Percentiles rank a stretch among this genome's conserved stretches.
Conservation (phyloP, 306 rosid species). For the Cucumis hystrix region DNA sequence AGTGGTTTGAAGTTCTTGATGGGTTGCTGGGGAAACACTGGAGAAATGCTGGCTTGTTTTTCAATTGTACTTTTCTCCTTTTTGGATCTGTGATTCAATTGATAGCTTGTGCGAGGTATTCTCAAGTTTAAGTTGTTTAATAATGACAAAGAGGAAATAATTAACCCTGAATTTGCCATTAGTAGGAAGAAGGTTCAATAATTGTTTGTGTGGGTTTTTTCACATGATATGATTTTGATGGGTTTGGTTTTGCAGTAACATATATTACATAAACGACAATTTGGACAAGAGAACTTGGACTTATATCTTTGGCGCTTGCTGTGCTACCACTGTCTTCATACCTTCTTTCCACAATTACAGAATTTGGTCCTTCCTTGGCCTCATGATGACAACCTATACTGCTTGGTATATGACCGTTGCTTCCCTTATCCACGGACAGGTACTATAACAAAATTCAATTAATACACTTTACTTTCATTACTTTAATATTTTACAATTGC, state of each 20-base stretch:
- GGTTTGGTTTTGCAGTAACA: slow-evolving; percentile 42
- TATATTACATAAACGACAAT: slow-evolving; percentile 93
- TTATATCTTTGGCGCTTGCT: slow-evolving; percentile 91
- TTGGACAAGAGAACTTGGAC: slow-evolving; percentile 99
- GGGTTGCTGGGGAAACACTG: slow-evolving; percentile 89
- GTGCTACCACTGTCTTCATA: slow-evolving; percentile 91
- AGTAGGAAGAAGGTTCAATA: not conserved
- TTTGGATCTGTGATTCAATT: slow-evolving; percentile 97
- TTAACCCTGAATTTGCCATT: not conserved
- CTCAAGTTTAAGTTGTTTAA: not conserved
- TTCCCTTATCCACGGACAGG: slow-evolving; percentile 84
- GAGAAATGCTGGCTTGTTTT: slow-evolving; percentile 84
- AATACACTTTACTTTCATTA: not conserved
- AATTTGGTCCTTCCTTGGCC: slow-evolving; percentile 92
- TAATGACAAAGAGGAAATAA: not conserved
- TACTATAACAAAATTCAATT: slow-evolving; percentile 5
- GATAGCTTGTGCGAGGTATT: slow-evolving; percentile 93
- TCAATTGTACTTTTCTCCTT: slow-evolving; percentile 94
- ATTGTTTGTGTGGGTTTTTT: not conserved
- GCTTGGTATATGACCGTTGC: slow-evolving; percentile 98
- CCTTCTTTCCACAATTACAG: slow-evolving; percentile 97
- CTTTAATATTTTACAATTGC: not conserved
- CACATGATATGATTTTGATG: not conserved
- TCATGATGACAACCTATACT: slow-evolving; percentile 83
- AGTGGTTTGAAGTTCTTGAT: slow-evolving; percentile 99